Evolutionary conservation across 192 early-diverging fungal genomes (phyloP), one percentile per base, ranked within the genome.

Genomic region (Dimargaris cristalligena): DNA sequence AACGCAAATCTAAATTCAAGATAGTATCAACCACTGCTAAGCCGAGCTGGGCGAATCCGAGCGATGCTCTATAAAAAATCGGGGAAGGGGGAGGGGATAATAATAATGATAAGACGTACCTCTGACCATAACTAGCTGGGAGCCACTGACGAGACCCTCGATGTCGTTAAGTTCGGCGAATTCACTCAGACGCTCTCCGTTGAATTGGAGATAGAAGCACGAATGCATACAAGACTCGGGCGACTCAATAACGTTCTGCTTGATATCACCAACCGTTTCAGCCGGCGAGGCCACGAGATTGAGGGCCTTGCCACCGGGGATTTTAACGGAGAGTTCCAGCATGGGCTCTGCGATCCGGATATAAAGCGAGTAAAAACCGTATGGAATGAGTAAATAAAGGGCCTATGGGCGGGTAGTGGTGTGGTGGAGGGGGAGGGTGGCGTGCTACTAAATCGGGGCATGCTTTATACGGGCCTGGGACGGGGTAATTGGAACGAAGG

Each of bases 221-320:
- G 94, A 92, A 71, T 90, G 83, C 47, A 85, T 83, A 52, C 88
- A 80, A 1, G 85, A 82, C 52, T 88, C 84, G 18, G 88, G 81
- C 2, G 82, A 84, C 65, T 98, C 94, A 54, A 84, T 84, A 49
- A 98, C 74, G 22, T 78, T 84, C 60, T 90, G 85, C 58, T 86
- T 86, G 60, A 98, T 78, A 60, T 94, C 91, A 59, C 86, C 84
- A 47, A 98, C 75, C 4, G 86, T 74, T 63, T 89, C 87, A 48
- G 75, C 74, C 52, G 85, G 71, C 30, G 79, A 83, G 4, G 80
- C 83, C 79, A 82, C 47, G 44, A 56, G 57, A 26, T 18, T 26
- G 4, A 29, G 52, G 18, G 22, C 50, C 28, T 31, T 18, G 50
- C 50, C 51, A 13, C n/a, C 49, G 13, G 29, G 60, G 6, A 25